These are phyloP conservation scores for Hyaloscypha bicolor DNA, from an alignment of 495 filamentous ascomycete genomes.

Conservation along the genomic window DNA sequence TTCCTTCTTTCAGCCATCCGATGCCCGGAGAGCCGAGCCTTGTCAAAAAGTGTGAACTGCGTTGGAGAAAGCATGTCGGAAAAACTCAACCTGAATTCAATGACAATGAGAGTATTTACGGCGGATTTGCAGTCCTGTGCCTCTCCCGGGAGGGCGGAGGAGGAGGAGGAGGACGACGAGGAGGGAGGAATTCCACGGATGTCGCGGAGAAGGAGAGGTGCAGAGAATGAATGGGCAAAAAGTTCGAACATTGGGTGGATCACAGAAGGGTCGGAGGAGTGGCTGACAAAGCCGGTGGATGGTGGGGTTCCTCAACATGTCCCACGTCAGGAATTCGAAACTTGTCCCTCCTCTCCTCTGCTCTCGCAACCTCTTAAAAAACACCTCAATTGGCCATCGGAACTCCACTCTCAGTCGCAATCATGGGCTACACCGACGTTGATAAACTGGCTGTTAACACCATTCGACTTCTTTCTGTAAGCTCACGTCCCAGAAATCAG, in stretches of 20 bases:
- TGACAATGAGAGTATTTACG: background rate
- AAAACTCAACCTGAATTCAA: background rate
- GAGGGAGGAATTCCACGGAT: conserved; percentile 4
- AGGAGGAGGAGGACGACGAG: background rate
- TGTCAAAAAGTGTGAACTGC: background rate
- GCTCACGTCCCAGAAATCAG: conserved; percentile 37
- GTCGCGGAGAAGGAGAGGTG: conserved; percentile 10
- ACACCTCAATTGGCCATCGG: conserved; percentile 26
- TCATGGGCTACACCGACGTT: conserved; percentile 85
- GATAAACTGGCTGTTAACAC: conserved; percentile 96
- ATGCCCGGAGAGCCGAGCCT: background rate
- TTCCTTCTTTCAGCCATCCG: background rate
- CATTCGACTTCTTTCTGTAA: conserved; percentile 92
- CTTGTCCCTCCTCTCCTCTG: background rate
- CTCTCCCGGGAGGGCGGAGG: background rate
- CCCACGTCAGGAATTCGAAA: background rate
- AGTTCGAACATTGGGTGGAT: background rate
- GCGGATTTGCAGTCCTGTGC: background rate
- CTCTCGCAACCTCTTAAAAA: background rate
- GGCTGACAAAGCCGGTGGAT: background rate
- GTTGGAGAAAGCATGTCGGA: background rate
- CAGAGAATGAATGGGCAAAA: no score
- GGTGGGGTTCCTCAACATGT: background rate
- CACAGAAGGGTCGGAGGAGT: background rate
- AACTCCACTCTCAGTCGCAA: conserved; percentile 43